Base-by-base conservation (phyloP, 495 filamentous ascomycete species). In the Geoglossum glabrum region DNA sequence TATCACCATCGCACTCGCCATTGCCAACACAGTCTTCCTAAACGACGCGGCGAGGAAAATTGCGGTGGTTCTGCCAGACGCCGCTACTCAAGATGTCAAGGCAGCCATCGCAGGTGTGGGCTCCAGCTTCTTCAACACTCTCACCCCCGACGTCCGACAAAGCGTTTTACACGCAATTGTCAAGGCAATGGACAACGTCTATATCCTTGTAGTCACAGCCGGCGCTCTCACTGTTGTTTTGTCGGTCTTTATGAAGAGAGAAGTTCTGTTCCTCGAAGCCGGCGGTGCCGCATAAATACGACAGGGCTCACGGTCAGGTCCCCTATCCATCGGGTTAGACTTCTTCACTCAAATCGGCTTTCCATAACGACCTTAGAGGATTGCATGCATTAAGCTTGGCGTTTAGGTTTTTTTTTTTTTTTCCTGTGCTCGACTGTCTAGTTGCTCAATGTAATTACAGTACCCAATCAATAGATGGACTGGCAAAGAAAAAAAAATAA, bases 21-120 rank as follows among this genome's bases (percentile, higher is more conserved):
- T 84, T 23, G 76, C 78, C 9, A 78, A 78, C 9, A 66, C 72
- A 6, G 70, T 82, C 2, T 82, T 79, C 65, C 65, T 80, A 47
- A 78, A 77, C 55, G 64, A 65, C 15, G 66, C 66, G 1, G 55
- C 67, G 25, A 62, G 60, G 8, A 66, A 66, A 23, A 65, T 76
- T 21, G 13, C 57, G 0, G 59, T 26, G 0, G 62, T 72, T 27
- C 62, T 80, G 6, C 73, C 75, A 0, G 61, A 70, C 6, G 50
- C 68, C 7, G 62, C 71, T 0, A 28, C 45, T 0, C 61, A 60
- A 5, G 65, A 71, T 5, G 71, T 80, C 13, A 68, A 70, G n/a
- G 67, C 60, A 1, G 73, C 75, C 0, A 70, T 80, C 54, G 67
- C 72, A 0, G 79, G 79, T 0, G 66, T 71, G 1, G 68, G 72